Conservation (phyloP, 163 green algal genomes). For the Scenedesmus sp. region DNA sequence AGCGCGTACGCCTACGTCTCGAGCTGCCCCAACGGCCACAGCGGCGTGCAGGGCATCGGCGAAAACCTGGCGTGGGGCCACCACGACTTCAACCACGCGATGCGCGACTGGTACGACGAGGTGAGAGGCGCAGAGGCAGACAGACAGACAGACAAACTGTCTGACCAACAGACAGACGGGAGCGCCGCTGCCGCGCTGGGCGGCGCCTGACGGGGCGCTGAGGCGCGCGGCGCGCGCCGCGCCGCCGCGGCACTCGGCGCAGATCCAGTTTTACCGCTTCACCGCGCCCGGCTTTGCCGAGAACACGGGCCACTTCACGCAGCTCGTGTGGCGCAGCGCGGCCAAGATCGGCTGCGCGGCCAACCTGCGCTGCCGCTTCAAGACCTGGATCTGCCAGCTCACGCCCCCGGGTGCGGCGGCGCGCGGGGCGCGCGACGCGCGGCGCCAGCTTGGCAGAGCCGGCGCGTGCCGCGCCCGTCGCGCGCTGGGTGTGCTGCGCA, state of each 20-base stretch:
- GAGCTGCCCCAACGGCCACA: conserved; percentile 44
- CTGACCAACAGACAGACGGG: no score
- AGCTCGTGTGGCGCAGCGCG: conserved; percentile 30
- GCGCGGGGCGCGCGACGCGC: no score
- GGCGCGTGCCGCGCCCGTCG: no score
- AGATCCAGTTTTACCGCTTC: conserved; percentile 52
- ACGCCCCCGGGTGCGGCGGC: conserved; percentile 12
- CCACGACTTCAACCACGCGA: conserved; percentile 44
- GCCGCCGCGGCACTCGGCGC: no score
- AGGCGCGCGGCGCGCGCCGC: no score
- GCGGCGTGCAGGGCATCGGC: conserved; percentile 14
- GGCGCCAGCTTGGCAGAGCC: no score
- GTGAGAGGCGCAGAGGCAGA: conserved; percentile 19
- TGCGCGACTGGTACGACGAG: conserved; percentile 48
- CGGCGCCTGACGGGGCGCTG: no score
- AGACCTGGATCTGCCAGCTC: conserved; percentile 44
- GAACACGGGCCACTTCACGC: conserved; percentile 42
- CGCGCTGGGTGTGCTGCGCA: no score
- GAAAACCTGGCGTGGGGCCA: conserved; percentile 47
- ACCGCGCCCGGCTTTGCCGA: conserved; percentile 21
- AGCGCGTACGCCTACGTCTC: conserved; percentile 22
- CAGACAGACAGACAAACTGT: no score
- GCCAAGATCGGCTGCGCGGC: conserved; percentile 35
- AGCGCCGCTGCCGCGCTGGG: no score
- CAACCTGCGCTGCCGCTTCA: conserved; percentile 42